phyloP scores from a whole-genome alignment of 163 green algal genomes.

The Chlamydomonas reinhardtii region DNA sequence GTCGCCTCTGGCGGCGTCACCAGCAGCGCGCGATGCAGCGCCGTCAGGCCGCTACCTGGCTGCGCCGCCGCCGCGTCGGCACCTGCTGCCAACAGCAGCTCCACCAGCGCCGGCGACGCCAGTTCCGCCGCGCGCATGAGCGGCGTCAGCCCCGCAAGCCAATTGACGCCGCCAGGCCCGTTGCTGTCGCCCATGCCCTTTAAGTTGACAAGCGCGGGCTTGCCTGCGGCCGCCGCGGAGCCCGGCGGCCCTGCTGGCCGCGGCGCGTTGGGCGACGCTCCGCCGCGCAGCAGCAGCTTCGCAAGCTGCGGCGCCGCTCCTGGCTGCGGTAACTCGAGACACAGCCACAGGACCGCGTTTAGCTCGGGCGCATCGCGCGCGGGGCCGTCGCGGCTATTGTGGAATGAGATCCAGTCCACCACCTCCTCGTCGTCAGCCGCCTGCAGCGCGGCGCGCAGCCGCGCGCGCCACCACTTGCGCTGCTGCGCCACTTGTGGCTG shows the following conservation, averaged over 20 bases:
- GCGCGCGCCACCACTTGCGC: too few relatives aligned
- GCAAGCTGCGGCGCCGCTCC: not conserved
- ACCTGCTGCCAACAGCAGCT: not conserved
- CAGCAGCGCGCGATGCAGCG: slow-evolving; percentile 32
- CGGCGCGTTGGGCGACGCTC: slow-evolving; percentile 3
- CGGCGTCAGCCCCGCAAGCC: slow-evolving; percentile 25
- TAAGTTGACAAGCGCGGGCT: too few relatives aligned
- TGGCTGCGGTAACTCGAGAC: not conserved
- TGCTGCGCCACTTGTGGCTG: too few relatives aligned
- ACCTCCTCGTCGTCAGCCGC: too few relatives aligned
- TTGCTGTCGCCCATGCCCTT: too few relatives aligned
- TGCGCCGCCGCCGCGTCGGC: slow-evolving; percentile 5
- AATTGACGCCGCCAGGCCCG: not conserved
- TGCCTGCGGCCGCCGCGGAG: not conserved
- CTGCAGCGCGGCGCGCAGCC: too few relatives aligned
- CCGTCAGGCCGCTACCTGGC: slow-evolving; percentile 18
- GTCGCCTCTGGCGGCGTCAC: not conserved
- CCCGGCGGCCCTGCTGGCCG: not conserved
- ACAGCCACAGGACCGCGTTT: slow-evolving; percentile 30
- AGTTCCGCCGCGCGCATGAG: slow-evolving; percentile 42
- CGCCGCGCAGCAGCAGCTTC: not conserved
- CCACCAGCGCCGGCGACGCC: not conserved
- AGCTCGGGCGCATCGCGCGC: slow-evolving; percentile 7
- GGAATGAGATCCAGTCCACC: not conserved
- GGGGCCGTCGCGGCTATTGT: slow-evolving; percentile 2